Evolutionary conservation across 306 rosid genomes (phyloP).

Genomic region (Acacia confusa): DNA sequence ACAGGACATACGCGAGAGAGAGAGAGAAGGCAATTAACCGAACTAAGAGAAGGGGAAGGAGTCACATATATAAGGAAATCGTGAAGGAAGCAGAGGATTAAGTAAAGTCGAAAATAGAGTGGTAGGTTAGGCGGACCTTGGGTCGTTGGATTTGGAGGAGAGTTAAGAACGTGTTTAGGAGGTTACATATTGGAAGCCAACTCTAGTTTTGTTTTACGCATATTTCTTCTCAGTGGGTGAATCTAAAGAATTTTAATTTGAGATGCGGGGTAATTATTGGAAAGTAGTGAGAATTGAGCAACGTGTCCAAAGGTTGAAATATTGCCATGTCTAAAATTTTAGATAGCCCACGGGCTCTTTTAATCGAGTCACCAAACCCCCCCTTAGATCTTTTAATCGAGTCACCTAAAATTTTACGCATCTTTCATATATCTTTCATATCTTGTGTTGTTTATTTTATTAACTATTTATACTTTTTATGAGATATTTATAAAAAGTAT

Average conservation of each 20-base stretch:
- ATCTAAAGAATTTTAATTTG: neutral
- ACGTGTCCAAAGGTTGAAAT: neutral
- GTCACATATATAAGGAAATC: slow-evolving; percentile 37
- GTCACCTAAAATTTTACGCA: too few species aligned
- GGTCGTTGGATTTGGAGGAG: slow-evolving; percentile 43
- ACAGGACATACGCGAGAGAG: neutral
- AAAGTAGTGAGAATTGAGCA: neutral
- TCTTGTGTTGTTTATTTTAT: too few species aligned
- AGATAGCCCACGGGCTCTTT: neutral
- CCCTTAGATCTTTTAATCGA: neutral
- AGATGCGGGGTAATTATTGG: neutral
- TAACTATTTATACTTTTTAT: too few species aligned
- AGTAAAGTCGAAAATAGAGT: slow-evolving; percentile 25
- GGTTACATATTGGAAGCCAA: neutral
- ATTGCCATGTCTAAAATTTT: neutral
- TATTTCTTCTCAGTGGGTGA: neutral
- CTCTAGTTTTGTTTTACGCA: neutral
- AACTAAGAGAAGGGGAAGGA: slow-evolving; percentile 18
- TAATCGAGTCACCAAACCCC: neutral
- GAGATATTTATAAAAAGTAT: too few species aligned
- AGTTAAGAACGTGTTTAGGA: neutral
- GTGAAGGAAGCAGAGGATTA: slow-evolving; percentile 32
- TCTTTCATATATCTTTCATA: too few species aligned
- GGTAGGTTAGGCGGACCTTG: slow-evolving; percentile 45
- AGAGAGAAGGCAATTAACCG: neutral